Conservation (phyloP, 2,329 filamentous ascomycete genomes). For the Pseudogymnoascus verrucosus region DNA sequence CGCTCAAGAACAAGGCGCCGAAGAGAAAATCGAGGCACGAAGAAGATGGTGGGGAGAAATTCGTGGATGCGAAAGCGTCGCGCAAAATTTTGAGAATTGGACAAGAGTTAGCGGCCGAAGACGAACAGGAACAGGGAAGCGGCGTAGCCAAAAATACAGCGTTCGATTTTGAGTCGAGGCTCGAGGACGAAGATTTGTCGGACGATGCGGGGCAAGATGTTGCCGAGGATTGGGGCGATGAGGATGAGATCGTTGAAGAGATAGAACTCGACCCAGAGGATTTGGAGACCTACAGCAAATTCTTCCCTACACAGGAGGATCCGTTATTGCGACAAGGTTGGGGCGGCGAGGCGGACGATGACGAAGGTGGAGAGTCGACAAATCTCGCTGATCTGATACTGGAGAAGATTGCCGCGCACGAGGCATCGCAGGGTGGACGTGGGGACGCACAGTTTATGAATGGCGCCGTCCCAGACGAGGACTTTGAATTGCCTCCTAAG, state of each 20-base stretch:
- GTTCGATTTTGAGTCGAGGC: slow-evolving; percentile 74
- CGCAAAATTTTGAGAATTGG: slow-evolving; percentile 84
- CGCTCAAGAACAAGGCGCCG: slow-evolving; percentile 64
- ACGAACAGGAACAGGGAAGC: slow-evolving; percentile 40
- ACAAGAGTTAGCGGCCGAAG: slow-evolving; percentile 80
- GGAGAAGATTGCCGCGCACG: slow-evolving; percentile 86
- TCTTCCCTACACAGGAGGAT: slow-evolving; percentile 63
- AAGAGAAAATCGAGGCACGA: slow-evolving; percentile 57
- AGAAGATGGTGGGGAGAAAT: slow-evolving; percentile 56
- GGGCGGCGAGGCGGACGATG: slow-evolving; percentile 33
- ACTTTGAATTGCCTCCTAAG: slow-evolving; percentile 79
- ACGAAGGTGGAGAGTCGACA: slow-evolving; percentile 48
- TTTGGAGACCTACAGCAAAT: slow-evolving; percentile 83
- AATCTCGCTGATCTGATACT: slow-evolving; percentile 91
- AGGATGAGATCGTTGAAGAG: slow-evolving; percentile 63
- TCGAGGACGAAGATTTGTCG: slow-evolving; percentile 42
- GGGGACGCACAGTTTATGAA: slow-evolving; percentile 23
- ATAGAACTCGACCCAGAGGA: slow-evolving; percentile 84
- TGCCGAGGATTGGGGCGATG: slow-evolving; percentile 65
- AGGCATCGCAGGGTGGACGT: slow-evolving; percentile 51
- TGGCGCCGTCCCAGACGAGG: slow-evolving; percentile 54
- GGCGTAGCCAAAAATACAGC: slow-evolving; percentile 41
- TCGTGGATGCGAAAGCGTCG: slow-evolving; percentile 81
- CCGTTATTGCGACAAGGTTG: slow-evolving; percentile 25
- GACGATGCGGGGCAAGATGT: slow-evolving; percentile 41